Percentiles rank a stretch among this genome's conserved stretches.
Conservation (phyloP, 179 eudicot species). For the Carnegiea gigantea region DNA sequence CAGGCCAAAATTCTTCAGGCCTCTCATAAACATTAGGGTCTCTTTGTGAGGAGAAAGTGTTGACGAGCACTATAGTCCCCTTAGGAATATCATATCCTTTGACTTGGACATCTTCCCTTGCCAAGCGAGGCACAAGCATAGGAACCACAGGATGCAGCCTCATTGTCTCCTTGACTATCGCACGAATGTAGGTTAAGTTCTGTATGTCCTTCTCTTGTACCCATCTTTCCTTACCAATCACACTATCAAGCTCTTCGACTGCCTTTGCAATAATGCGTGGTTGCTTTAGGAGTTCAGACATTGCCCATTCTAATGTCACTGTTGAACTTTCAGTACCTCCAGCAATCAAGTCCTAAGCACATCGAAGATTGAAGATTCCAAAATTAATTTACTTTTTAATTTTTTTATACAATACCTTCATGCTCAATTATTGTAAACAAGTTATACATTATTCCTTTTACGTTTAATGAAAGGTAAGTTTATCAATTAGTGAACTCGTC, state of each 20-base stretch:
- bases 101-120: constrained; percentile 58
- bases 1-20: constrained; percentile 66
- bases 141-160: constrained; percentile 84
- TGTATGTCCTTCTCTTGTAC: constrained; percentile 50
- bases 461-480: too few species aligned
- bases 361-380: background rate
- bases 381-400: too few species aligned
- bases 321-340: constrained; percentile 58
- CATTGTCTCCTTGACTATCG: constrained; percentile 89
- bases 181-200: constrained; percentile 65
- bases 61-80: constrained; percentile 58
- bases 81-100: constrained; percentile 63
- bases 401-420: too few species aligned
- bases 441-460: too few species aligned
- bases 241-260: constrained; percentile 38
- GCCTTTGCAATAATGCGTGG: constrained; percentile 35
- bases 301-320: constrained; percentile 55
- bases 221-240: constrained; percentile 48
- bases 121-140: constrained; percentile 66
- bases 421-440: too few species aligned
- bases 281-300: constrained; percentile 38
- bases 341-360: constrained; percentile 58
- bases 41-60: constrained; percentile 69
- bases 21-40: constrained; percentile 64
- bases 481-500: too few species aligned